These are phyloP conservation scores for Neobulgaria alba DNA, from an alignment of 2,329 filamentous ascomycete species.

Conservation along the genomic window DNA sequence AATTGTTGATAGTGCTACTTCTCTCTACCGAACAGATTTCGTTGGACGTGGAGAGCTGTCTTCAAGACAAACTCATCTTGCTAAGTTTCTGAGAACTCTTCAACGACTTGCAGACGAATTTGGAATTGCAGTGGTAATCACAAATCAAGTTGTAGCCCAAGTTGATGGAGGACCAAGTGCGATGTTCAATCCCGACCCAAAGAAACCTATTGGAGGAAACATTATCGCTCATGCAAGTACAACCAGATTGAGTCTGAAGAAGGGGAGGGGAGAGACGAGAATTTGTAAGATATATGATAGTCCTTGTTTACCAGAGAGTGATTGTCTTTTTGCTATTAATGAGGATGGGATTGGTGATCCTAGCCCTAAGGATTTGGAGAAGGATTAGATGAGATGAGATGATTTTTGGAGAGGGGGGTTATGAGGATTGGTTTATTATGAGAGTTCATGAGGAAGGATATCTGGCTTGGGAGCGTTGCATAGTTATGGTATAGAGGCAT, in stretches of 20 bases:
- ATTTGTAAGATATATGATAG: conserved; percentile 99
- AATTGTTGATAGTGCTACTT: conserved; percentile 91
- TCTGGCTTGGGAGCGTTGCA: no score
- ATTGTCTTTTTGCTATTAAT: conserved; percentile 92
- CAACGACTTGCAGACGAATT: conserved; percentile 76
- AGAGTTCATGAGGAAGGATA: no score
- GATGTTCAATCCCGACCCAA: conserved; percentile 99
- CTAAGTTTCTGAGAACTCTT: conserved; percentile 79
- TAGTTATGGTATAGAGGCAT: no score
- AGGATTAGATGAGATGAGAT: conserved; percentile 52
- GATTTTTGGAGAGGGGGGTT: no score
- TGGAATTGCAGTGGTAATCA: conserved; percentile 96
- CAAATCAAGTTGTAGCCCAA: conserved; percentile 96
- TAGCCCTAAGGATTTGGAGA: conserved; percentile 89
- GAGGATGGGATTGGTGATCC: conserved; percentile 97
- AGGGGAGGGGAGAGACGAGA: conserved; percentile 88
- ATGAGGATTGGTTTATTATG: no score
- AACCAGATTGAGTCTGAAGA: conserved; percentile 88
- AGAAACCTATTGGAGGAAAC: conserved; percentile 98
- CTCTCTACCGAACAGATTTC: conserved; percentile 94
- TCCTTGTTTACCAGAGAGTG: conserved; percentile 90
- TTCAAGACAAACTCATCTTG: conserved; percentile 81
- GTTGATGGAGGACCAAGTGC: conserved; percentile 92
- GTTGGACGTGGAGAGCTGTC: conserved; percentile 93
- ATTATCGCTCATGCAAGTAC: conserved; percentile 98